A percentile compares a stretch with the other conserved stretches of the same genome.
These are phyloP conservation scores for Nelumbo lutea DNA, from an alignment of 164 flowering plant species.

Conservation along the genomic window DNA sequence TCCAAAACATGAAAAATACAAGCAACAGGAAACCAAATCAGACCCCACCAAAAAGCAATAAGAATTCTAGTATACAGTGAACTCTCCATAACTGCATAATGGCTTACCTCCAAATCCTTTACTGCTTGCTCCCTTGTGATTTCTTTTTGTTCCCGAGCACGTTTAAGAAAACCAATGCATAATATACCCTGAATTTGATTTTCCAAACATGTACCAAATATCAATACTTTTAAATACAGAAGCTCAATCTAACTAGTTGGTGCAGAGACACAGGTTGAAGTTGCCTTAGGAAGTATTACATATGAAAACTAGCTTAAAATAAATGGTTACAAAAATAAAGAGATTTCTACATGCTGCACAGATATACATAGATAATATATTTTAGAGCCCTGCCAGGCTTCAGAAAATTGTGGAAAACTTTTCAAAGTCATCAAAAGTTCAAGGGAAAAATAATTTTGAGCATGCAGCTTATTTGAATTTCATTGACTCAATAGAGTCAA, in stretches of 20 bases:
- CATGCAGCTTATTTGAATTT: too few species aligned
- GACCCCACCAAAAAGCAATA: not conserved
- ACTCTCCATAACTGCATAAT: not conserved
- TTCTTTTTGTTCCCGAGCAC: conserved; percentile 71
- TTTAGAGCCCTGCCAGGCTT: too few species aligned
- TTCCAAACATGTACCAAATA: not conserved
- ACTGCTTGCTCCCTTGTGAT: conserved; percentile 71
- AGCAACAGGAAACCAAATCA: not conserved
- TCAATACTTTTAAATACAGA: too few species aligned
- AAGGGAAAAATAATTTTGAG: too few species aligned
- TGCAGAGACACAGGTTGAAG: not conserved
- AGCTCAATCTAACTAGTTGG: too few species aligned
- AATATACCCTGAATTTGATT: conserved; percentile 49
- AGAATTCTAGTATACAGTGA: not conserved
- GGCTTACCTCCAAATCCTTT: conserved; percentile 69
- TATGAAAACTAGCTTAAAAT: not conserved
- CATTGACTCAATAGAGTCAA: too few species aligned
- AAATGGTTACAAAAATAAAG: not conserved
- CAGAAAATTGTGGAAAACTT: too few species aligned
- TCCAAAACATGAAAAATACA: not conserved
- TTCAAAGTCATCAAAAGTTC: too few species aligned
- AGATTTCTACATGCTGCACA: not conserved
- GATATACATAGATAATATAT: too few species aligned
- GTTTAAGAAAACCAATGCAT: conserved; percentile 83
- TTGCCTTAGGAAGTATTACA: not conserved